phyloP scores from a whole-genome alignment of 2,329 filamentous ascomycete species.

The Amphichorda felina region DNA sequence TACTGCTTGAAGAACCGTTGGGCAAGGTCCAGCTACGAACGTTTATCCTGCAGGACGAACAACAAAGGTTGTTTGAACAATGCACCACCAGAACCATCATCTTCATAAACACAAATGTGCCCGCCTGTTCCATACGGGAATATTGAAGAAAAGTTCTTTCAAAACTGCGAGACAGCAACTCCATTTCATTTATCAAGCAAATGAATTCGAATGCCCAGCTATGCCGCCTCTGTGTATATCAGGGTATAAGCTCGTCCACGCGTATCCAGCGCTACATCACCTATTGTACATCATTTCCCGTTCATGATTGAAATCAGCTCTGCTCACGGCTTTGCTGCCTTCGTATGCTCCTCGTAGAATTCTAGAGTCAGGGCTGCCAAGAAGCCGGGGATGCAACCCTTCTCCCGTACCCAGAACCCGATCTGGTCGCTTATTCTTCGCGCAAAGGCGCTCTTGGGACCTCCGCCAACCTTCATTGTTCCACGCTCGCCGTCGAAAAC shows the following conservation, averaged over 20 bases:
- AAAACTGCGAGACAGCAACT: too few relatives aligned
- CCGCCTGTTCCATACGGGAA: too few relatives aligned
- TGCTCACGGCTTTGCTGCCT: not conserved
- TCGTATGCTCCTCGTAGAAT: constrained; percentile 64
- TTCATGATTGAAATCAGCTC: not conserved
- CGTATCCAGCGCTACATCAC: not conserved
- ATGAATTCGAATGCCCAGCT: too few relatives aligned
- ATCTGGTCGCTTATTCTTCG: constrained; percentile 75
- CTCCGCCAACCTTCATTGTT: constrained; percentile 96
- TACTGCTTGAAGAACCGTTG: too few relatives aligned
- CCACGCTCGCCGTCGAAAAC: constrained; percentile 89
- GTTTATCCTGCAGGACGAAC: too few relatives aligned
- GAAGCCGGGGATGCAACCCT: constrained; percentile 89
- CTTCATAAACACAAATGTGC: too few relatives aligned
- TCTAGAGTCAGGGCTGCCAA: constrained; percentile 83
- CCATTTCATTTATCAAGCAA: too few relatives aligned
- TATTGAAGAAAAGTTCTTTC: too few relatives aligned
- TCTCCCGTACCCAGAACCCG: constrained; percentile 90
- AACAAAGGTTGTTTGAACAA: too few relatives aligned
- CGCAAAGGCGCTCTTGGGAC: constrained; percentile 77
- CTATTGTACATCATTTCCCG: not conserved
- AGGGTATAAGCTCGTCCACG: not conserved
- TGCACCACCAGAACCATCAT: too few relatives aligned
- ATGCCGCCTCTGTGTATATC: not conserved
- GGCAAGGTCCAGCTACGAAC: too few relatives aligned